These are phyloP conservation scores for Ochetophila trinervis DNA, from an alignment of 306 rosid genomes.

Conservation along the genomic window DNA sequence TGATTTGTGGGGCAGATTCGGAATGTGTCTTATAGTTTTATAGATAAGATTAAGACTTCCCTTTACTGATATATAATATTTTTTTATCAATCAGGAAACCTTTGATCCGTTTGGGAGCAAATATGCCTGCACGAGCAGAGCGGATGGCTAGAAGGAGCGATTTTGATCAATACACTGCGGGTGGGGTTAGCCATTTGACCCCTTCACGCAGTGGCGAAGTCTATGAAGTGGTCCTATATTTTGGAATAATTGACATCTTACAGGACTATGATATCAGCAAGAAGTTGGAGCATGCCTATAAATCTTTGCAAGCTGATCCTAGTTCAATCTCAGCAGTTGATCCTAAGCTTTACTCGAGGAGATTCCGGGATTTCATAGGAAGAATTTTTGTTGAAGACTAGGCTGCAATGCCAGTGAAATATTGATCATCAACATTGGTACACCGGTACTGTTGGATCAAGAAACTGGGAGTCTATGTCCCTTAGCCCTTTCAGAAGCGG, in stretches of 20 bases:
- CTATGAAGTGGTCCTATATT: slow-evolving; percentile 72
- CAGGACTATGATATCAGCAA: slow-evolving; percentile 95
- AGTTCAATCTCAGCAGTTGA: slow-evolving; percentile 91
- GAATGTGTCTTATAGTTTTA: slow-evolving; percentile 25
- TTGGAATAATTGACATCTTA: slow-evolving; percentile 91
- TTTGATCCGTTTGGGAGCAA: slow-evolving; percentile 87
- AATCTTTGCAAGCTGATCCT: slow-evolving; percentile 85
- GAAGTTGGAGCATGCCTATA: slow-evolving; percentile 93
- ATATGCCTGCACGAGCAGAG: slow-evolving; percentile 96
- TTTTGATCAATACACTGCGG: slow-evolving; percentile 67
- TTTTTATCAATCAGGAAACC: slow-evolving; percentile 57
- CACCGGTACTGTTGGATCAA: slow-evolving; percentile 14
- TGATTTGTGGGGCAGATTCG: slow-evolving; percentile 40
- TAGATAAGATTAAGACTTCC: neutral
- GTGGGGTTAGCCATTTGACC: slow-evolving; percentile 62
- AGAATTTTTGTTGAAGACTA: slow-evolving; percentile 74
- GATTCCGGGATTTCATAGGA: slow-evolving; percentile 87
- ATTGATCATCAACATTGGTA: neutral
- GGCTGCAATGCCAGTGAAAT: slow-evolving; percentile 30
- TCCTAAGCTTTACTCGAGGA: slow-evolving; percentile 88
- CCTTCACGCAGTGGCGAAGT: slow-evolving; percentile 69
- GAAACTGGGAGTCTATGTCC: neutral
- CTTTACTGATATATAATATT: too few relatives aligned
- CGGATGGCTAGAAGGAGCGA: slow-evolving; percentile 78
- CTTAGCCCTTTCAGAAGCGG: neutral